Percentiles rank a stretch among this genome's conserved stretches.
phyloP scores from a whole-genome alignment of 768 basidiomycete species.

The Lactarius psammicola region DNA sequence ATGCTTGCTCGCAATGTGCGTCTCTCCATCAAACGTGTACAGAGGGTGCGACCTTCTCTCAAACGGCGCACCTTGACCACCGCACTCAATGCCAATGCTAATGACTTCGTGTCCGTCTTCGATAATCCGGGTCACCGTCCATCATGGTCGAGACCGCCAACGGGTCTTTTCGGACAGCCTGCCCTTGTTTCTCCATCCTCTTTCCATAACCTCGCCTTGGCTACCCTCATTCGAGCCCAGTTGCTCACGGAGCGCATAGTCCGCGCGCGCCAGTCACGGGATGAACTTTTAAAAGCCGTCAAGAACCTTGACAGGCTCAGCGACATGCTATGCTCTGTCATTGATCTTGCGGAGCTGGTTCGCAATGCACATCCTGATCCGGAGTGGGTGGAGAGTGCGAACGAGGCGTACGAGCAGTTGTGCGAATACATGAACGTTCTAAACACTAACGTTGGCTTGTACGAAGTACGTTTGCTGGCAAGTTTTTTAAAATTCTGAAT shows the following conservation, averaged over 20 bases:
- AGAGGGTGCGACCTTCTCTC: neutral
- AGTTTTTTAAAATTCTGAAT: slow-evolving; percentile 17
- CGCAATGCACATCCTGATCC: slow-evolving; percentile 91
- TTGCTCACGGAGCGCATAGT: slow-evolving; percentile 83
- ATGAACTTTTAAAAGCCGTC: slow-evolving; percentile 80
- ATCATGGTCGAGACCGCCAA: slow-evolving; percentile 47
- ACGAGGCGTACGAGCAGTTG: slow-evolving; percentile 84
- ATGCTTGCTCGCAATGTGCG: slow-evolving; percentile 30
- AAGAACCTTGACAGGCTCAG: slow-evolving; percentile 97
- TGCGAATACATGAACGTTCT: slow-evolving; percentile 98
- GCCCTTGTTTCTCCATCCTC: slow-evolving; percentile 65
- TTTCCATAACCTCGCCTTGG: slow-evolving; percentile 69
- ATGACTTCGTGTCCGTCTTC: slow-evolving; percentile 64
- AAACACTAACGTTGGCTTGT: slow-evolving; percentile 90
- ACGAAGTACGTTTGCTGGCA: slow-evolving; percentile 59
- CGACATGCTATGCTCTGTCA: slow-evolving; percentile 93
- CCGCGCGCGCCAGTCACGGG: slow-evolving; percentile 64
- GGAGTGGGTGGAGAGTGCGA: slow-evolving; percentile 78
- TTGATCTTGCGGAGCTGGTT: slow-evolving; percentile 92
- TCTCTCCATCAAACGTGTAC: slow-evolving; percentile 14
- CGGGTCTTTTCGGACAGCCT: slow-evolving; percentile 85
- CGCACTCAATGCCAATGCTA: slow-evolving; percentile 42
- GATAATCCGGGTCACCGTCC: slow-evolving; percentile 55
- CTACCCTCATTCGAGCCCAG: slow-evolving; percentile 77
- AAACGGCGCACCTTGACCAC: slow-evolving; percentile 29